Conservation (phyloP, 1,284 basidiomycete genomes). For the Gomphus bonarii region DNA sequence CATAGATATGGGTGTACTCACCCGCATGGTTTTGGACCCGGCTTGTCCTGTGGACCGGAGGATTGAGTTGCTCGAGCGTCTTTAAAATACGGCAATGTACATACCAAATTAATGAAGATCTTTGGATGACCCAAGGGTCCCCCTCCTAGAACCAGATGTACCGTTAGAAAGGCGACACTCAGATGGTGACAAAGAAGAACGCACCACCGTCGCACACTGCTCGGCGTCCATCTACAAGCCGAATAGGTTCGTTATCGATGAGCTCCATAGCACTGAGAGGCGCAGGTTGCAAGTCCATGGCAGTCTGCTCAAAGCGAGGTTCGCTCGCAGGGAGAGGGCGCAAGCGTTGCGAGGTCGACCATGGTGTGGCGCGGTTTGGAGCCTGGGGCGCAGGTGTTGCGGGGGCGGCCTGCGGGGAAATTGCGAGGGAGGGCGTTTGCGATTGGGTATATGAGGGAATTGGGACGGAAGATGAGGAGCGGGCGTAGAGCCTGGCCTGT, state of each 20-base stretch:
- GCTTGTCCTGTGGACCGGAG: conserved; percentile 47
- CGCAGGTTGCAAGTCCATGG: conserved; percentile 78
- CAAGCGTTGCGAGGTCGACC: conserved; percentile 65
- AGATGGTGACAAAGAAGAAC: conserved; percentile 20
- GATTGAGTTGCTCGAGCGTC: conserved; percentile 8
- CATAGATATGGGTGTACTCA: conserved; percentile 29
- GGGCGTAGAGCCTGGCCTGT: conserved; percentile 17
- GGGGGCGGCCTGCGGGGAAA: conserved; percentile 14
- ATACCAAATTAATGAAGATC: conserved; percentile 89
- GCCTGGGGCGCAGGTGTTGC: conserved; percentile 43
- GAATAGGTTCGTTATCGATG: conserved; percentile 78
- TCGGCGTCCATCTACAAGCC: conserved; percentile 70
- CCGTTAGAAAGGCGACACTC: neutral
- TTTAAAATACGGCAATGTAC: conserved; percentile 17
- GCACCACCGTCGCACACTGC: conserved; percentile 91
- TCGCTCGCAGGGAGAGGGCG: conserved; percentile 32
- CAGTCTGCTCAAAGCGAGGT: conserved; percentile 89
- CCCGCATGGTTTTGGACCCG: conserved; percentile 72
- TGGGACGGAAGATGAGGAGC: conserved; percentile 21
- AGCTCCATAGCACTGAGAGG: conserved; percentile 90
- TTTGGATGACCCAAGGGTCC: conserved; percentile 96
- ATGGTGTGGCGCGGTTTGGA: conserved; percentile 69
- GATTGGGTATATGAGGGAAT: conserved; percentile 17
- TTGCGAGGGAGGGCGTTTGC: conserved; percentile 24
- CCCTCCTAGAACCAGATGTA: conserved; percentile 47